A percentile compares a stretch with the other conserved stretches of the same genome.
phyloP scores from a whole-genome alignment of 2,329 filamentous ascomycete species.

The Aspergillus amoenus region DNA sequence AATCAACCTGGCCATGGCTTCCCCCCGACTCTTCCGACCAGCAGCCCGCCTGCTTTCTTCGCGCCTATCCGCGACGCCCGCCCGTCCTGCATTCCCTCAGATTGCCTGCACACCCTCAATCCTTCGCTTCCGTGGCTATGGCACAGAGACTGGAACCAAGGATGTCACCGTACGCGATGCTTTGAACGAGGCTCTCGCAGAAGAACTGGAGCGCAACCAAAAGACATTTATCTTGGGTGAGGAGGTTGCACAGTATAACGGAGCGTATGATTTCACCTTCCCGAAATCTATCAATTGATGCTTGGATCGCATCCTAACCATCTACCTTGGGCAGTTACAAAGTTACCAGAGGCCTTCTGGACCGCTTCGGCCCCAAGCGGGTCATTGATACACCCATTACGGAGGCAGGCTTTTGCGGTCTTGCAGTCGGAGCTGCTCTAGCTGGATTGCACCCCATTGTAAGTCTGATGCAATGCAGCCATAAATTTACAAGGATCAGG shows the following conservation, averaged over 20 bases:
- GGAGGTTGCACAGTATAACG: conserved; percentile 99
- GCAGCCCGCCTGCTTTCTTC: conserved; percentile 62
- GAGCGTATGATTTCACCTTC: conserved; percentile 61
- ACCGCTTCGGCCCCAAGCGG: conserved; percentile 95
- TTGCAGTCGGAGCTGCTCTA: conserved; percentile 91
- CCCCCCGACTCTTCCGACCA: conserved; percentile 63
- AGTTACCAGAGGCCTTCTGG: conserved; percentile 95
- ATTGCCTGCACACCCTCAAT: conserved; percentile 49
- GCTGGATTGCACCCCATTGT: conserved; percentile 92
- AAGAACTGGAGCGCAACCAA: conserved; percentile 90
- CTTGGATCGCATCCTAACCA: conserved; percentile 35
- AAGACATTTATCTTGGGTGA: conserved; percentile 97
- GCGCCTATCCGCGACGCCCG: conserved; percentile 42
- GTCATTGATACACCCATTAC: conserved; percentile 99
- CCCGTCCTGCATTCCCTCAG: conserved; percentile 56
- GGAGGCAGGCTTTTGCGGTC: conserved; percentile 90
- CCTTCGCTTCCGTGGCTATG: conserved; percentile 55
- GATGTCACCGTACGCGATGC: conserved; percentile 97
- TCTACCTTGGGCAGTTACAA: conserved; percentile 67
- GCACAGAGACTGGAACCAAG: conserved; percentile 65
- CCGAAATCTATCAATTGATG: neutral
- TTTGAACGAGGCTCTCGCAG: conserved; percentile 93
- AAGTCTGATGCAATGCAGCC: conserved; percentile 46
- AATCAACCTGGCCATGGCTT: conserved; percentile 53
- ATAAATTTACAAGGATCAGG: neutral